Evolutionary conservation across 805 yeast species (phyloP), one percentile per base, ranked within the genome.

Genomic region (Lipomyces sp.): DNA sequence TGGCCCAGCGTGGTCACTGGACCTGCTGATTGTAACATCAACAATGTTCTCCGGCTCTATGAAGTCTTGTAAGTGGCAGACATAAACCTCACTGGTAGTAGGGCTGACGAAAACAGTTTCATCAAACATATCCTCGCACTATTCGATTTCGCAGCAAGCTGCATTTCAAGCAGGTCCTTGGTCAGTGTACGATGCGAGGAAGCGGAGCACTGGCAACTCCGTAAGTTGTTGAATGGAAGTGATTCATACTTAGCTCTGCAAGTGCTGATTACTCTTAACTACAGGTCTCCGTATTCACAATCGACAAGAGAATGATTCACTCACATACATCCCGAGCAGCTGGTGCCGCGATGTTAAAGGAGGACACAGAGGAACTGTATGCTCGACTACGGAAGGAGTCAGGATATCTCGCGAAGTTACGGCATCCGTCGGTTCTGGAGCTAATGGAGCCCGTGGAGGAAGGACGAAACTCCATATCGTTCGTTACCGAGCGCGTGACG

Each of bases 391-490:
- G 86, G 72, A 79, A 80, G 34, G 95, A 92, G 72, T 88, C 92
- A 1, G 79, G 85, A 30, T 88, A 89, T 69, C 79, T 93, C 74
- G 86, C 96, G 18, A 90, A 88, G 75, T 80, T 95, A 72, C 89
- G 92, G 71, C 99, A 95, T 76, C 99, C 99, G 0, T 88, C 92
- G 70, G 82, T 95, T 34, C 78, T 95, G 57, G 87, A 92, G 0
- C 82, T 95, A 2, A 85, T 90, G 48, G 99, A 96, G 75, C 97
- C 96, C 0, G 77, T 93, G 68, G 98, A 95, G 77, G 96, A 92
- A 71, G 90, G 94, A 48, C 88, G 88, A 70, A 84, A 85, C 70
- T 85, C 90, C 64, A 83, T 93, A 71, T 75, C 89, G 63, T 94
- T 95, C 79, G 99, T 90, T 11, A 86, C 96, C 0, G 99, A 95